Base-by-base conservation (phyloP, 164 flowering plant species). In the Platanus orientalis region DNA sequence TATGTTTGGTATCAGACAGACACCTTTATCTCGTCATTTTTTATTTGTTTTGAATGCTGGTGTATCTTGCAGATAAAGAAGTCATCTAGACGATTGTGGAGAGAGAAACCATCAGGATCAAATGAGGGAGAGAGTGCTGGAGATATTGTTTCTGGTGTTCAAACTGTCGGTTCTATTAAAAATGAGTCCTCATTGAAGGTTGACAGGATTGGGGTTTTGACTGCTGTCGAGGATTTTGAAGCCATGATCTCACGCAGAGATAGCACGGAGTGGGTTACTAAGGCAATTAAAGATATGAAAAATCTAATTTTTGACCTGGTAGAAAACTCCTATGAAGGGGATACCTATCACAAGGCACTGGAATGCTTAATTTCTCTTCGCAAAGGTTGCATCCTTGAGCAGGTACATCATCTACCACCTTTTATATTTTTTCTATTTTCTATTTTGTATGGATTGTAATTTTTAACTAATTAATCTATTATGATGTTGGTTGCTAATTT, bases 221-320 rank as follows among this genome's bases (percentile, higher is more conserved):
- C 78, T 58, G 94, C 98, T 42, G 72, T 87, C 30, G 77, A 86
- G 74, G 98, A 94, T 76, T 94, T 90, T 76, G 96, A 90, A 76
- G 81, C 93, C 51, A 89, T 90, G 96, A 76, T 90, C 71, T 74
- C 87, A 11, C 88, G 91, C 9, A 84, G 94, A 73, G 97, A 89
- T 73, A 75, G 80, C 61, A 71, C 84, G 25, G 77, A 82, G 20
- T 90, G 94, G 91, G 83, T 89, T 52, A 57, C 25, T 26, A 89
- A 80, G 78, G 96, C 97, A 57, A 84, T 94, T 47, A 73, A 54
- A 50, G 76, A 73, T 13, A 89, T 90, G 96, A 81, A 82, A 70
- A 69, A 66, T 71, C 75, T 75, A 64, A 81, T 84, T 48, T 66
- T 51, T 73, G 75, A 76, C 69, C 71, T 90, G 39, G 72, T 93